These are phyloP conservation scores for Colletotrichum destructivum DNA, from an alignment of 2,329 filamentous ascomycete genomes.

Conservation along the genomic window DNA sequence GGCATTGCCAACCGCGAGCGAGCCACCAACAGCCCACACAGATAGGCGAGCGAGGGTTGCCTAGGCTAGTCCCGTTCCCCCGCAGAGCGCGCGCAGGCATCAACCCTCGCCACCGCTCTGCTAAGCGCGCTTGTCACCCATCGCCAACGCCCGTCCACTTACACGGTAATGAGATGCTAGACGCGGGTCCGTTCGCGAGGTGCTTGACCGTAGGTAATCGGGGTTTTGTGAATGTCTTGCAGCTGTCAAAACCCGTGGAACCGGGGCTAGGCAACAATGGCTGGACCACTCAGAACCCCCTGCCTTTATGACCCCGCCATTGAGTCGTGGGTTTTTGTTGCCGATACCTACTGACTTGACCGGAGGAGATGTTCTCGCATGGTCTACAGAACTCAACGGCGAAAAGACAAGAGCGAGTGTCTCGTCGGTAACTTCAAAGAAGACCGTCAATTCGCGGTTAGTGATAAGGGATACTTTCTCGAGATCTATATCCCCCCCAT, in stretches of 20 bases:
- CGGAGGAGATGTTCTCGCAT: background rate
- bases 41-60: conserved; percentile 4
- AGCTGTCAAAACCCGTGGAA: background rate
- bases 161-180: background rate
- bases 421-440: background rate
- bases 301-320: conserved; percentile 2
- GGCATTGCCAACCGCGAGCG: no score
- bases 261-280: background rate
- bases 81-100: no score
- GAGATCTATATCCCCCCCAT: background rate
- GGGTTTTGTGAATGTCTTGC: background rate
- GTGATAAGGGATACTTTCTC: background rate
- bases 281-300: background rate
- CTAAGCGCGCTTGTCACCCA: no score
- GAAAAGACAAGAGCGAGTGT: background rate
- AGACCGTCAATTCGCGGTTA: rapidly evolving
- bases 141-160: background rate
- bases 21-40: background rate
- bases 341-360: background rate
- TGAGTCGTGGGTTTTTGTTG: background rate
- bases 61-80: background rate
- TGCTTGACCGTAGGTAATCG: background rate
- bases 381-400: background rate
- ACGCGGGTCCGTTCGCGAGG: background rate
- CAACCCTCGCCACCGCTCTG: no score